Base-by-base conservation (phyloP, 2,329 filamentous ascomycete species). In the Penicillium vulpinum region DNA sequence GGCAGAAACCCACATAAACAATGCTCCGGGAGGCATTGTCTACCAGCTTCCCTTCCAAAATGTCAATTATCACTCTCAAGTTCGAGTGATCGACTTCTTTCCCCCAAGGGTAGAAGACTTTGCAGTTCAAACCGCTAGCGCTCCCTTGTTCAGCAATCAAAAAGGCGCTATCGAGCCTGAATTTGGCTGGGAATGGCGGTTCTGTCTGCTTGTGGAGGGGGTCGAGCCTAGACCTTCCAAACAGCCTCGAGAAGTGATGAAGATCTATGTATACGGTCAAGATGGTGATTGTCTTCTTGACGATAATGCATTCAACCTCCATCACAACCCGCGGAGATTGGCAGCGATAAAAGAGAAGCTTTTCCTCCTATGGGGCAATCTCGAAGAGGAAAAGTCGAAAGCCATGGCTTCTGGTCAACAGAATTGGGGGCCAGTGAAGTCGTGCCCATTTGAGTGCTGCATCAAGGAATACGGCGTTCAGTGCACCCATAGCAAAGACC, bases 11-110 rank as follows among this genome's bases (percentile, higher is more conserved):
- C 75, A 84, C 60, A 69, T 78, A 44, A 80, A 80, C 18, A 74
- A 73, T 29, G 74, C 81, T 1, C 73, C 80, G 8, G 75, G 70
- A 2, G 78, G 77, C 3, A 69, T 77, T n/a, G 61, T 71, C 22
- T 79, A 79, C 56, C 69, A 66, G 3, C 67, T 92, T 0, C 90
- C 92, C 0, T 96, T 96, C 67, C 80, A 86, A 55, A 91, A 92
- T 67, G 77, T 82, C 55, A 89, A 85, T 40, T 92, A 92, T 70
- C 84, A 85, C 45, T 79, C 85, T 22, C 80, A 82, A 33, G 87
- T 90, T 35, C 87, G 90, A n/a, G 87, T 96, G 2, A 82, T 96
- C 35, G 90, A 96, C 74, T 97, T 90, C 71, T 85, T 82, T 56
- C 93, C 93, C 0, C 75, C 80, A 2, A 80, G 80, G 1, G 76